A percentile compares a stretch with the other conserved stretches of the same genome.
These are phyloP conservation scores for Peribolospora baueri DNA, from an alignment of 768 basidiomycete genomes.

Conservation along the genomic window DNA sequence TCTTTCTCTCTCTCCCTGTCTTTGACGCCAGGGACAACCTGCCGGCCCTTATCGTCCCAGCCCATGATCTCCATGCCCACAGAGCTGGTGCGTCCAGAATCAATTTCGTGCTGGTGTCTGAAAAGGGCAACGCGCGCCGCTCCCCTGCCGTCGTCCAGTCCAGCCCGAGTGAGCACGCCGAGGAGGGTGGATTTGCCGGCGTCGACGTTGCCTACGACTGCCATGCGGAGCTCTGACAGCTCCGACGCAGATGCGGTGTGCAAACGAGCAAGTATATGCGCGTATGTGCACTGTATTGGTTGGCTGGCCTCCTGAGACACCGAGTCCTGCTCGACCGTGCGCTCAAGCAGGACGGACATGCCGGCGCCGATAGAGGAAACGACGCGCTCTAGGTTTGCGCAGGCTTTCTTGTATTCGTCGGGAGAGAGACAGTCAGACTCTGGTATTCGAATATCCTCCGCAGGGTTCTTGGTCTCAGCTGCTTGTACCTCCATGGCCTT, in stretches of 20 bases:
- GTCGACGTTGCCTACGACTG: slow-evolving; percentile 78
- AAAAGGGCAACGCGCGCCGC: slow-evolving; percentile 55
- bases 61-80: slow-evolving; percentile 76
- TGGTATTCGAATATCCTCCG: no score
- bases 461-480: no score
- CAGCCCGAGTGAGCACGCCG: slow-evolving; percentile 83
- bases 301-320: no score
- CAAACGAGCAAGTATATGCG: no score
- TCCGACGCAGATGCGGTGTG: slow-evolving; percentile 11
- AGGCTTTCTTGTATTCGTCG: no score
- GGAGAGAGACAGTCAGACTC: no score
- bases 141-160: slow-evolving; percentile 15
- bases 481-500: no score
- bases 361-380: no score
- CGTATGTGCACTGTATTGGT: no score
- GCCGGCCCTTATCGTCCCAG: slow-evolving; percentile 3
- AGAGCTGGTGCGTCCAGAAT: slow-evolving; percentile 66
- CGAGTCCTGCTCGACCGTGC: no score
- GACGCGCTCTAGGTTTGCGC: no score
- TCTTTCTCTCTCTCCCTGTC: slow-evolving; percentile 13
- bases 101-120: slow-evolving; percentile 90
- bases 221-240: slow-evolving; percentile 58
- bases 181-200: slow-evolving; percentile 86
- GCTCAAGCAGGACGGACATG: no score
- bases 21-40: slow-evolving; percentile 10